Evolutionary conservation across 1,284 basidiomycete genomes (phyloP), one percentile per base, ranked within the genome.

Genomic region (Stereum hirsutum): DNA sequence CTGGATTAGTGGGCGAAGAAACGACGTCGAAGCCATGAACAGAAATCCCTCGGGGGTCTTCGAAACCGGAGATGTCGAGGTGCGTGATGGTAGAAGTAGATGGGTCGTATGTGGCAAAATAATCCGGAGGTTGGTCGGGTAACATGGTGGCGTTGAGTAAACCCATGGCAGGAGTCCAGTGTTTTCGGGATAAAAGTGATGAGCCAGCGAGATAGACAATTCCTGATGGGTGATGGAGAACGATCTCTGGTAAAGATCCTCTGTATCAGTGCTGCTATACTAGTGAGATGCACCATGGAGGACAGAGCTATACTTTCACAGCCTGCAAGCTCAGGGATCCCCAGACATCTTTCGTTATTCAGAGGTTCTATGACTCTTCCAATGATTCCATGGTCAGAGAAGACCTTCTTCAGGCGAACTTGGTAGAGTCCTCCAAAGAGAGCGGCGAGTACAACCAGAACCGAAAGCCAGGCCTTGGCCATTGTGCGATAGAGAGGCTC

Each of bases 21-120:
- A 82, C 79, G 17, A 87, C 72, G 45, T 84, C 83, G 72, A 89
- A 76, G 11, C 83, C 85, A 51, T 87, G 83, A 12, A 80, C 53
- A 26, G 74, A 76, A 34, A 86, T 61, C 1, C 72, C 74, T 7
- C 67, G 63, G 1, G 48, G 36, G 6, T 59, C 57, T 11, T 61
- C 54, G 53, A 69, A 71, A 24, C 63, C 64, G 4, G 57, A 49
- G 6, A 77, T 56, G 7, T 58, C 50, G 38, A 87, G 65, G 26
- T 64, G 72, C 10, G 64, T 74, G 33, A 78, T 60, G 44, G 56
- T 52, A 23, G 59, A 63, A 5, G 74, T 69, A 14, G 51, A 47
- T 7, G 74, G 73, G 46, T 81, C 69, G 54, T 78, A 81, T 0
- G 70, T 72, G 10, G 81, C 81, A 47, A 88, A 64, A 55, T 79